Evolutionary conservation across 2,329 filamentous ascomycete species (phyloP), one percentile per base, ranked within the genome.

Genomic region (Leptographium lundbergii): DNA sequence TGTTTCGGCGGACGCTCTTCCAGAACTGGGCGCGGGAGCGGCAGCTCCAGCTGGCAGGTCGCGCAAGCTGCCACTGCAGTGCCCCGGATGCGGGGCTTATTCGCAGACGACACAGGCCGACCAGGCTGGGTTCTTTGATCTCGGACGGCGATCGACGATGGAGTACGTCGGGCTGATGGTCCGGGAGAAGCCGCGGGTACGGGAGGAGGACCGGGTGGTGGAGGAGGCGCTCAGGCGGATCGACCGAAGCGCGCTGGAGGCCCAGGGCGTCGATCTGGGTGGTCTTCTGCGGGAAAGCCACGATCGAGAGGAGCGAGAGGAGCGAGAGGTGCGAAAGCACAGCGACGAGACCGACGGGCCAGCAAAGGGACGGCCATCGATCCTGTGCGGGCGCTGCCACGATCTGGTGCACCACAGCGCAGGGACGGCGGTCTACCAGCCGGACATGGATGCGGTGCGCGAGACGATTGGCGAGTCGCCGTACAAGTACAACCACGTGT

Each of bases 401-500:
- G 79, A 84, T 39, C 77, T 99, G 29, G 71, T 87, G 25, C 85
- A 97, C 70, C 86, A 97, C 69, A 82, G 83, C 61, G 76, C 78
- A 19, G 88, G 87, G 9, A 74, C 81, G 19, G 79, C 88, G 6
- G 92, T 95, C 65, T 80, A 82, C 59, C 89, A 95, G 67, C 94
- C 94, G 0, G 86, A 86, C 1, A 80, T 96, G 63, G 81, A 90
- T 51, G 85, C 89, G 2, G 84, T 99, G 57, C 84, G 85, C 64
- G 86, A 90, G 63, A 95, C 91, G 19, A 87, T 99, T 57, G 80
- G 86, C 57, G 89, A 95, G 71, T 95, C 92, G 1, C 91, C 91
- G 0, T 86, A 95, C 72, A 88, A 88, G 69, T 82, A 88, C 69
- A 97, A 99, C 67, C 89, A 96, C 71, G 86, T 99, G 62, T 99